phyloP scores from a whole-genome alignment of 495 filamentous ascomycete genomes.

The Pyrenula massariospora region DNA sequence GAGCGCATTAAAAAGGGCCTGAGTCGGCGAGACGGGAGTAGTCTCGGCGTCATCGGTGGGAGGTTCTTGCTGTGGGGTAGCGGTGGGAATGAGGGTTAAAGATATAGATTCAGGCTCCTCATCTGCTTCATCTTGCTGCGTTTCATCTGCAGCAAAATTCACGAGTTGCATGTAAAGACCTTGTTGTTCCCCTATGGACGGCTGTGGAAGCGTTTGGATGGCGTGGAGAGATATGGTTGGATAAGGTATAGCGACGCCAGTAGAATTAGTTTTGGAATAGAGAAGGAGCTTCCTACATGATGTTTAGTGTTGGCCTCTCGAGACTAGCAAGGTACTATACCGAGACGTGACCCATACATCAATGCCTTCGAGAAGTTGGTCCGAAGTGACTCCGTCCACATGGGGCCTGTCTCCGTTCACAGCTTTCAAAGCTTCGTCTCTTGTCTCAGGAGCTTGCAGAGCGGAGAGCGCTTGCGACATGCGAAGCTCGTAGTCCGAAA shows the following conservation, averaged over 20 bases:
- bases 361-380: conserved; percentile 36
- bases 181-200: conserved; percentile 23
- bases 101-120: conserved; percentile 61
- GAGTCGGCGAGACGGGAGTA: conserved; percentile 24
- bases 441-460: conserved; percentile 13
- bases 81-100: conserved; percentile 57
- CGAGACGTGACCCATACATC: conserved; percentile 71
- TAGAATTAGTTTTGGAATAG: conserved; percentile 45
- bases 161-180: conserved; percentile 62
- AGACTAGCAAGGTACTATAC: conserved; percentile 25
- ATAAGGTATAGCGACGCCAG: conserved; percentile 74
- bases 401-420: conserved; percentile 1
- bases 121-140: conserved; percentile 52
- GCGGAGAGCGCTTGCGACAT: conserved; percentile 18
- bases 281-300: conserved; percentile 55
- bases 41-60: conserved; percentile 11
- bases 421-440: conserved; percentile 5
- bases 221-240: conserved; percentile 82
- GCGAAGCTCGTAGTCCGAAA: conserved; percentile 29
- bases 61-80: conserved; percentile 5
- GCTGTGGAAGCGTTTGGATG: conserved; percentile 50
- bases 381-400: conserved; percentile 3
- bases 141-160: conserved; percentile 3
- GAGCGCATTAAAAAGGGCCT: conserved; percentile 63
- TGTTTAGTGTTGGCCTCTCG: conserved; percentile 1